These are phyloP conservation scores for Pholiota molesta DNA, from an alignment of 768 basidiomycete genomes.

Conservation along the genomic window DNA sequence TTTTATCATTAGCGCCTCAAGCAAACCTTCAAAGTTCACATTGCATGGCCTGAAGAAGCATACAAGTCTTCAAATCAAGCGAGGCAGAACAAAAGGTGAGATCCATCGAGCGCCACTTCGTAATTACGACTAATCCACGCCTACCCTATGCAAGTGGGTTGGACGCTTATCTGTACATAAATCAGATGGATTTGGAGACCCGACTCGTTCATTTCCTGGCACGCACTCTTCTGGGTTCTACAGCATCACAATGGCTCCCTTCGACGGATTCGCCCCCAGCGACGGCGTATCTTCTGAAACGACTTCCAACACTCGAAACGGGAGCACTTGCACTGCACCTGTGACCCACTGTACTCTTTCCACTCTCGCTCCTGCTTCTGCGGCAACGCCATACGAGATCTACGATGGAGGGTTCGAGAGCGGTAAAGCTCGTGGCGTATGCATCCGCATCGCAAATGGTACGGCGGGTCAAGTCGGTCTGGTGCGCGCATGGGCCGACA, in stretches of 20 bases:
- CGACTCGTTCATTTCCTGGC: not conserved
- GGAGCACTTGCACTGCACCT: not conserved
- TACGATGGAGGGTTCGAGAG: conserved; percentile 44
- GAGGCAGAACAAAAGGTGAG: too few relatives aligned
- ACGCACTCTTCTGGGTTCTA: not conserved
- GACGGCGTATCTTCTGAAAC: not conserved
- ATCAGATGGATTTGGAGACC: not conserved
- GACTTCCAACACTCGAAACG: not conserved
- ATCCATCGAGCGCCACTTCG: too few relatives aligned
- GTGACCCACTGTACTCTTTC: not conserved
- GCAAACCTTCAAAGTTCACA: too few relatives aligned
- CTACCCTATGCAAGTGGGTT: not conserved
- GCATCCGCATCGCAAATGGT: conserved; percentile 51
- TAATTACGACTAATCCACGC: not conserved
- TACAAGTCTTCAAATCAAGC: too few relatives aligned
- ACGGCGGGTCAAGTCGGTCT: conserved; percentile 55
- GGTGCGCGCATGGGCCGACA: conserved; percentile 48
- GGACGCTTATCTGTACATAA: not conserved
- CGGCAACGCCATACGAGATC: conserved; percentile 25
- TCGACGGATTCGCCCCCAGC: not conserved
- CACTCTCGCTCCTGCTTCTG: not conserved
- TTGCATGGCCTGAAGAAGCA: too few relatives aligned
- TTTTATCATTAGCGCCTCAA: too few relatives aligned
- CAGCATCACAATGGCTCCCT: not conserved
- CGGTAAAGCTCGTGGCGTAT: conserved; percentile 31